Percentiles rank a stretch among this genome's conserved stretches.
Conservation (phyloP, 176 grass and related monocot genomes). For the Aegilops speltoides region DNA sequence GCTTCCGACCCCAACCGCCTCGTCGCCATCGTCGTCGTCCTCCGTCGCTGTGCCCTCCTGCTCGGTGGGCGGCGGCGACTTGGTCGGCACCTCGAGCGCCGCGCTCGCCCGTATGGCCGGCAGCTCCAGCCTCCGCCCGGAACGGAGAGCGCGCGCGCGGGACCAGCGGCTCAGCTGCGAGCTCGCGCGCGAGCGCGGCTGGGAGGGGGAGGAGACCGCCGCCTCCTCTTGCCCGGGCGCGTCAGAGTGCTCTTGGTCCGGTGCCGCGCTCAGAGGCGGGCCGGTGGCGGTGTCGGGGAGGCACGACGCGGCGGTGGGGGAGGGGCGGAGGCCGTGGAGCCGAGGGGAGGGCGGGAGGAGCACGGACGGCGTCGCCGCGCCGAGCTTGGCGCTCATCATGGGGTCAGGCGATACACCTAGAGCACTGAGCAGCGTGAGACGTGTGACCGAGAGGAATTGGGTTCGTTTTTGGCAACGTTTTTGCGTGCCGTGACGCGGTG, state of each 20-base stretch:
- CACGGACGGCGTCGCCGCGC: conserved; percentile 15
- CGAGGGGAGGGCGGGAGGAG: conserved; percentile 28
- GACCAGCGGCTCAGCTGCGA: conserved; percentile 75
- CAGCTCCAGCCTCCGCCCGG: conserved; percentile 51
- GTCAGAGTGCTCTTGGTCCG: not conserved
- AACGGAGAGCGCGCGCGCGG: conserved; percentile 60
- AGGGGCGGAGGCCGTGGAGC: not conserved
- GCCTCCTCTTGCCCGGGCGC: not conserved
- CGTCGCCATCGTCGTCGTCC: conserved; percentile 30
- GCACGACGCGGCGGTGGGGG: conserved; percentile 7
- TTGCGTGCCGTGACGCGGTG: not conserved
- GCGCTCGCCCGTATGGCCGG: conserved; percentile 25
- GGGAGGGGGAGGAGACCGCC: conserved; percentile 20
- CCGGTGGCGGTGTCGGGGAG: not conserved
- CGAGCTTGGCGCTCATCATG: conserved; percentile 31
- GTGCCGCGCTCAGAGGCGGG: not conserved
- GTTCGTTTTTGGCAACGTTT: not conserved
- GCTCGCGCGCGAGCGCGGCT: conserved; percentile 23
- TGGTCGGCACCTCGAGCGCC: not conserved
- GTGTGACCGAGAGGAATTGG: not conserved
- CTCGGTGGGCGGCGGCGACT: not conserved
- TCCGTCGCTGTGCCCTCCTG: not conserved
- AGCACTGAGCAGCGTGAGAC: not conserved
- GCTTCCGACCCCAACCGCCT: not conserved
- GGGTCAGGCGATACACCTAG: not conserved